Conservation (phyloP, 495 filamentous ascomycete genomes). For the Trichoderma asperelloides region DNA sequence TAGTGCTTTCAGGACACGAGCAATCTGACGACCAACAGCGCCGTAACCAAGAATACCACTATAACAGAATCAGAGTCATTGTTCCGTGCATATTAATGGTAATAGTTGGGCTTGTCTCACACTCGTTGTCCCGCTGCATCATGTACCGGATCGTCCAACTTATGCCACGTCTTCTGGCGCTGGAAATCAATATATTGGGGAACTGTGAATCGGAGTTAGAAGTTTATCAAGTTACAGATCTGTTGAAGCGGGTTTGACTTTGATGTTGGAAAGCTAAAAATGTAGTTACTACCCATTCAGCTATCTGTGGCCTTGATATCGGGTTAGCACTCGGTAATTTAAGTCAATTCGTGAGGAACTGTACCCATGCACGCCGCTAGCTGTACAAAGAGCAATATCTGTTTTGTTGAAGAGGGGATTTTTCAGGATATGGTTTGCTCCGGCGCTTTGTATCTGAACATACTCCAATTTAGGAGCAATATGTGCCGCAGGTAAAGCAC, state of each 20-base stretch:
- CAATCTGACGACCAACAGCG: slow-evolving; percentile 72
- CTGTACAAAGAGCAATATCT: neutral
- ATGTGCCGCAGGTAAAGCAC: slow-evolving; percentile 35
- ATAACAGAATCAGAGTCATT: neutral
- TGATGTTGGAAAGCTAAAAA: slow-evolving; percentile 41
- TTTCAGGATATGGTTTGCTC: slow-evolving; percentile 56
- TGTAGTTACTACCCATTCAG: slow-evolving; percentile 63
- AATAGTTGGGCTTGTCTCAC: slow-evolving; percentile 21
- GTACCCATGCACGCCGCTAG: neutral
- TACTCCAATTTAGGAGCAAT: slow-evolving; percentile 53
- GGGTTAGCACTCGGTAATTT: neutral
- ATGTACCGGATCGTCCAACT: slow-evolving; percentile 23
- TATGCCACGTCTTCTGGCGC: slow-evolving; percentile 43
- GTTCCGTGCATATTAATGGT: neutral
- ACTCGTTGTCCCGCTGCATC: slow-evolving; percentile 39
- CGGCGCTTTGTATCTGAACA: slow-evolving; percentile 69
- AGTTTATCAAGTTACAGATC: neutral
- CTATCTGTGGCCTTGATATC: slow-evolving; percentile 55
- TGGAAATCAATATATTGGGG: slow-evolving; percentile 46
- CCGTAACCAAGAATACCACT: slow-evolving; percentile 80
- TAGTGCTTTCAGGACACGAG: slow-evolving; percentile 58
- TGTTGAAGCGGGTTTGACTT: slow-evolving; percentile 16
- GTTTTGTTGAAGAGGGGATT: slow-evolving; percentile 48
- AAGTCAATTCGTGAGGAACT: neutral
- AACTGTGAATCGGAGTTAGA: slow-evolving; percentile 16